These are phyloP conservation scores for Pelargonium australe DNA, from an alignment of 441 rosid species.

Conservation along the genomic window DNA sequence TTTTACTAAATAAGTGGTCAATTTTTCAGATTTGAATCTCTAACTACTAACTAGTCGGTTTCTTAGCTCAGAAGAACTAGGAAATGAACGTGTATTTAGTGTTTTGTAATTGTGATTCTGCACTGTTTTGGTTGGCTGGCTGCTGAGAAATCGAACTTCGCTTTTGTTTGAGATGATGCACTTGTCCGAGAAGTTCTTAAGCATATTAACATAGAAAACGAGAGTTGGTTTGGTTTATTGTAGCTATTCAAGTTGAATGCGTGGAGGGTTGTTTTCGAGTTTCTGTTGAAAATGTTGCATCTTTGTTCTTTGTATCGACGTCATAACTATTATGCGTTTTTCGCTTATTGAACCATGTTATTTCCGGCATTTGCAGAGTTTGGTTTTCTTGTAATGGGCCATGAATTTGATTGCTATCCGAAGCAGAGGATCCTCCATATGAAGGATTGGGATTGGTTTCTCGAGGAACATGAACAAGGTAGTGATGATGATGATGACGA, in stretches of 20 bases:
- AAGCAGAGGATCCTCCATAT: slow-evolving; percentile 33
- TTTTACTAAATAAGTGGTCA: too few relatives aligned
- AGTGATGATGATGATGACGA: slow-evolving; percentile 25
- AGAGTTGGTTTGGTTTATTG: not conserved
- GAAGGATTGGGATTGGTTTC: slow-evolving; percentile 71
- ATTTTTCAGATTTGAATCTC: not conserved
- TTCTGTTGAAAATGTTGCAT: not conserved
- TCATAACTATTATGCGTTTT: not conserved
- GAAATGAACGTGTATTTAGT: not conserved
- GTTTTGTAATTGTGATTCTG: not conserved
- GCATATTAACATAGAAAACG: too few relatives aligned
- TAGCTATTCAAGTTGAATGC: not conserved
- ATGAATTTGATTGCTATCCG: slow-evolving; percentile 57
- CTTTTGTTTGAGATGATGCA: too few relatives aligned
- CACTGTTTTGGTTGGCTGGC: not conserved
- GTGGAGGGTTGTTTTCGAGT: not conserved
- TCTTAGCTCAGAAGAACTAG: not conserved
- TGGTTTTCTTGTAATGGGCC: slow-evolving; percentile 70
- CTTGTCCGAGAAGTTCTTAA: too few relatives aligned
- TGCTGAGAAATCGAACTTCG: not conserved
- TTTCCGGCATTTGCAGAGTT: slow-evolving; percentile 49
- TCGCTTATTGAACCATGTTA: too few relatives aligned
- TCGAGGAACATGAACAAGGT: slow-evolving; percentile 38
- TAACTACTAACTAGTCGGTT: not conserved
- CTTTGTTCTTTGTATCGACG: not conserved